Evolutionary conservation across 768 basidiomycete genomes (phyloP), one percentile per base, ranked within the genome.

Genomic region (Russula sp.): DNA sequence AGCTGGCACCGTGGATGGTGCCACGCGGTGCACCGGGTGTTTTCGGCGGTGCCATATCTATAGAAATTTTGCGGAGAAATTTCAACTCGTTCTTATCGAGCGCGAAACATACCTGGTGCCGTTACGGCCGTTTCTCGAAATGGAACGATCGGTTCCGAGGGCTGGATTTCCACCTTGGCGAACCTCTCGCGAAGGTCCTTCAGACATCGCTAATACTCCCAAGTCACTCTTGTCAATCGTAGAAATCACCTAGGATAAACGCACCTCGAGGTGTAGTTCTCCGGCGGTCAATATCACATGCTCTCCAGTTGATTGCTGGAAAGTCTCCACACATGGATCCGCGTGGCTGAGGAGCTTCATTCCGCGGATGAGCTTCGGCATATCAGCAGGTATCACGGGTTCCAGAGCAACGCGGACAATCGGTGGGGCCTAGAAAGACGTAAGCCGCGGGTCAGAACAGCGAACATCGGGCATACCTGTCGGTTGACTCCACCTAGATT

Each of bases 151-250:
- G 95, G 94, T 69, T 94, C 86, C 1, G 95, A 98, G 2, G 89
- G 87, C 68, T 94, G 93, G 35, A 99, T 94, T 52, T 92, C 92
- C 39, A 98, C 85, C 63, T 86, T 83, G 2, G 97, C 96, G 73
- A 98, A 98, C 40, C 97, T 82, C 73, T 98, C 97, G 22, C 90
- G 83, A n/a, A 99, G 77, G 73, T 98, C 97, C 75, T 94, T 96
- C 48, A 98, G 75, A 73, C 97, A 99, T 66, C 97, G 85, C 94
- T 98, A 60, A 37, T 55, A 50, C 20, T 9, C 3, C 2, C 27
- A 37, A 44, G 31, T 57, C 22, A 47, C 16, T 22, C 45, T 56
- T 11, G 47, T 61, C 42, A 14, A n/a, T 10, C 27, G 49, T 22
- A 4, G 27, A 9, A 60, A 18, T 8, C 2, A 10, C 22, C 35